Base-by-base conservation (phyloP, 169 alveolate genomes). In the Cryptosporidium ubiquitum region DNA sequence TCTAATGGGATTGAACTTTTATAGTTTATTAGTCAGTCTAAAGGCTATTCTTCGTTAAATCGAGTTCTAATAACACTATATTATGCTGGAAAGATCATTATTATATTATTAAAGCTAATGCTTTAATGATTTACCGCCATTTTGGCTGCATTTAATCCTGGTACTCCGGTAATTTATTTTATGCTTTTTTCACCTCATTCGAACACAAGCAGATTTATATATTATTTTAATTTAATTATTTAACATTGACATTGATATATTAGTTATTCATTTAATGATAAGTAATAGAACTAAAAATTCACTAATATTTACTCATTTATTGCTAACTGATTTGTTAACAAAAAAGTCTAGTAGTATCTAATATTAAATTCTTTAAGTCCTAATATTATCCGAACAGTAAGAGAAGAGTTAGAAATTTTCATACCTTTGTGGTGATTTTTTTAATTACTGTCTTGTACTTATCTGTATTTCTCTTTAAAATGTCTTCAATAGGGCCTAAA, bases 401-500 rank as follows among this genome's bases (percentile, higher is more conserved):
- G 55, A 2, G 16, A 16, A 12, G 6, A 47, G 4, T 3, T 47
- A 2, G 55, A 12, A 20, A 2, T 26, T 6, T 0, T 49, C 61
- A 79, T 14, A 64, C 75, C 75, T 61, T 79, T 23, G 66, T 79
- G 31, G 68, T 64, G 20, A 79, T 79, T 29, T 79, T 79, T 26
- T 79, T 58, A 60, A 79, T 79, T 31, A 91, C 86, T 69, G 86
- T 91, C 84, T 95, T 93, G 94, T 97, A 97, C 84, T 96, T 96
- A 84, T 96, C 97, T 66, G 96, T 95, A 92, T 98, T 98, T 85
- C 98, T 94, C 91, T 94, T 92, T 57, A 98, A 89, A 49, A 96
- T 93, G 20, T 96, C 98, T 75, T 97, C 98, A 60, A 98, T 91
- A 1, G 99, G 99, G 0, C 99, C 99, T 37, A 98, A 93, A 52